These are phyloP conservation scores for Nitzschia inconspicua DNA, from an alignment of 108 stramenopile genomes.

Conservation along the genomic window DNA sequence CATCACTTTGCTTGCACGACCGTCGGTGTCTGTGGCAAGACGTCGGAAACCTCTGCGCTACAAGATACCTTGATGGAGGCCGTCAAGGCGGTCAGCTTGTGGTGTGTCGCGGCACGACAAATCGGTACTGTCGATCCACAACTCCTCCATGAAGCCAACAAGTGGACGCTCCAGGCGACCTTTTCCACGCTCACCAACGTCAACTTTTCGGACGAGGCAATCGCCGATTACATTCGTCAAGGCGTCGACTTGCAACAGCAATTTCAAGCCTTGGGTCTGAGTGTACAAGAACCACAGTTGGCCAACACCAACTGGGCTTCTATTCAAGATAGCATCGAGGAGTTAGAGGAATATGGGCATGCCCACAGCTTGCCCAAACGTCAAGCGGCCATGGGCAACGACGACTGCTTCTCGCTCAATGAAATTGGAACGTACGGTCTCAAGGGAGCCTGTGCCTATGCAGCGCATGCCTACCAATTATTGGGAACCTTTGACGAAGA, in stretches of 20 bases:
- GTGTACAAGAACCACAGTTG: constrained; percentile 18
- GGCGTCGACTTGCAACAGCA: constrained; percentile 42
- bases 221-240: constrained; percentile 61
- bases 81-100: constrained; percentile 49
- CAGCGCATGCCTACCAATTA: constrained; percentile 64
- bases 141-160: constrained; percentile 48
- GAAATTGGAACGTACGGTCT: constrained; percentile 73
- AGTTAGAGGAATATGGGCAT: constrained; percentile 57
- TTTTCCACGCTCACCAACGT: constrained; percentile 85
- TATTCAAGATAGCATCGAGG: too few species aligned
- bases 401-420: constrained; percentile 64
- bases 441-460: constrained; percentile 75
- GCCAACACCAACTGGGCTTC: too few species aligned
- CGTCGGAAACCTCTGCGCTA: constrained; percentile 47
- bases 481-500: constrained; percentile 41
- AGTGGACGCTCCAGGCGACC: constrained; percentile 61
- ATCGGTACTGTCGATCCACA: constrained; percentile 42
- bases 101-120: constrained; percentile 53
- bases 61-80: constrained; percentile 66
- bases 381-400: constrained; percentile 47
- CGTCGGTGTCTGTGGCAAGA: constrained; percentile 71
- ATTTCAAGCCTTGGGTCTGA: constrained; percentile 19
- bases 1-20: constrained; percentile 73
- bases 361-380: constrained; percentile 42
- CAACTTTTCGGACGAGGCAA: constrained; percentile 69